phyloP scores from a whole-genome alignment of 371 early-diverging fungal genomes.

The Synchytrium microbalum region DNA sequence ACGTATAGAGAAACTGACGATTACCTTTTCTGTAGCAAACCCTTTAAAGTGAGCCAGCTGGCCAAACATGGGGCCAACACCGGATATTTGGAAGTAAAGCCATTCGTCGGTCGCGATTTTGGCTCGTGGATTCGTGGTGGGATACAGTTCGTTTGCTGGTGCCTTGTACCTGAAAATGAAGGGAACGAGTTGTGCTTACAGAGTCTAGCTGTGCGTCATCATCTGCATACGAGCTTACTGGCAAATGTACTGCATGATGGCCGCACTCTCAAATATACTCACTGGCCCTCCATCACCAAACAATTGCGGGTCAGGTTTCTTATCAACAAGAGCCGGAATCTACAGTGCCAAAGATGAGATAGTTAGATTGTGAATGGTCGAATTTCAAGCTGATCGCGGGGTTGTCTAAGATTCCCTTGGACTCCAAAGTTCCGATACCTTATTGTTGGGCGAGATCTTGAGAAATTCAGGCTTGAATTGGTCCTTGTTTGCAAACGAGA shows the following conservation, averaged over 20 bases:
- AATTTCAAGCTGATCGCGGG: too few species aligned
- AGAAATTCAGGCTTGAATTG: conserved; percentile 16
- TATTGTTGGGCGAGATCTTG: conserved; percentile 19
- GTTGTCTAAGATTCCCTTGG: too few species aligned
- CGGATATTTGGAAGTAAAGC: conserved; percentile 18
- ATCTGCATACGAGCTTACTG: conserved; percentile 1
- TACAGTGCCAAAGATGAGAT: too few species aligned
- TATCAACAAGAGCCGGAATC: too few species aligned
- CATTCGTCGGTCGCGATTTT: conserved; percentile 18
- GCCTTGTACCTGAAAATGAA: too few species aligned
- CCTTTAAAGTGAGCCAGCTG: too few species aligned
- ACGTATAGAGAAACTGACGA: neutral
- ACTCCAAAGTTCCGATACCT: too few species aligned
- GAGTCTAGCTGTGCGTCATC: conserved; percentile 4
- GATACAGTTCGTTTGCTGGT: too few species aligned
- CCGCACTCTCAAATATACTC: conserved; percentile 16
- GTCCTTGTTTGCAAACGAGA: conserved; percentile 13
- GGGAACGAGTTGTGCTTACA: conserved; percentile 1
- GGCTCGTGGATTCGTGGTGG: too few species aligned
- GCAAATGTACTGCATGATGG: conserved; percentile 18
- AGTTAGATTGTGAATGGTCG: too few species aligned
- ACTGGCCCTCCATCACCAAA: conserved; percentile 1
- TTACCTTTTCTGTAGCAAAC: neutral
- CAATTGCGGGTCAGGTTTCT: conserved; percentile 10
- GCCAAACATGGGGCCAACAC: conserved; percentile 17